phyloP scores from a whole-genome alignment of 805 yeast species.

The Metschnikowia amazonensis region DNA sequence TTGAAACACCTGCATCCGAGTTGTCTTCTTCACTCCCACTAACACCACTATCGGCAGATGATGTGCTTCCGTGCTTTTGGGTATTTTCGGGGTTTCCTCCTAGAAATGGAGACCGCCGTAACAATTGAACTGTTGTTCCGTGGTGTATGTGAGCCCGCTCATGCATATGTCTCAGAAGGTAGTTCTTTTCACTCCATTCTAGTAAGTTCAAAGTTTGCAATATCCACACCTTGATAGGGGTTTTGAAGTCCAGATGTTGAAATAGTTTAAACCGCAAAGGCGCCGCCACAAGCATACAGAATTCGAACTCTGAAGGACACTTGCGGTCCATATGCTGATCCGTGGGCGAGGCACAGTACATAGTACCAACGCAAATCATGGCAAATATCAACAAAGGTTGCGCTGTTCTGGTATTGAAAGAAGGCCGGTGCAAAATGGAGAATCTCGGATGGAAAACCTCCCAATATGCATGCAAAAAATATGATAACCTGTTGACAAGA shows the following conservation, averaged over 20 bases:
- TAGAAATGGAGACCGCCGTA: conserved; percentile 70
- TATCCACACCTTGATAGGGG: conserved; percentile 76
- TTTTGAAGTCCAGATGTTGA: conserved; percentile 64
- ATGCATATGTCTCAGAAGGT: conserved; percentile 63
- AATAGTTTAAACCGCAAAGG: conserved; percentile 71
- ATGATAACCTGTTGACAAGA: conserved; percentile 33
- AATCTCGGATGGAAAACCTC: conserved; percentile 55
- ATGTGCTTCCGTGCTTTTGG: conserved; percentile 20
- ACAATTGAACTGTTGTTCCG: conserved; percentile 76
- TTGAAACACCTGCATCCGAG: conserved; percentile 9
- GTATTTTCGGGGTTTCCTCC: conserved; percentile 60
- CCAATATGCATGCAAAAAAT: conserved; percentile 49
- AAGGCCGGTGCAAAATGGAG: conserved; percentile 55
- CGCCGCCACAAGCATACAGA: conserved; percentile 46
- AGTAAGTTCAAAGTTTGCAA: conserved; percentile 68
- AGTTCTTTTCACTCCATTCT: conserved; percentile 78
- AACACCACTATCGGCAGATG: conserved; percentile 23
- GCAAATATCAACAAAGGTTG: conserved; percentile 50
- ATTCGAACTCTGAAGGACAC: conserved; percentile 33
- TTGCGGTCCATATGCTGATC: conserved; percentile 19
- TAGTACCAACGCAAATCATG: conserved; percentile 57
- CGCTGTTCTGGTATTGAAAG: conserved; percentile 47
- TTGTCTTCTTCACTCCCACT: conserved; percentile 36
- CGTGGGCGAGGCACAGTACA: conserved; percentile 32
- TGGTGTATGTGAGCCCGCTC: conserved; percentile 85